Percentiles rank a stretch among this genome's conserved stretches.
phyloP scores from a whole-genome alignment of 495 filamentous ascomycete species.

The Chaetomium tenue region DNA sequence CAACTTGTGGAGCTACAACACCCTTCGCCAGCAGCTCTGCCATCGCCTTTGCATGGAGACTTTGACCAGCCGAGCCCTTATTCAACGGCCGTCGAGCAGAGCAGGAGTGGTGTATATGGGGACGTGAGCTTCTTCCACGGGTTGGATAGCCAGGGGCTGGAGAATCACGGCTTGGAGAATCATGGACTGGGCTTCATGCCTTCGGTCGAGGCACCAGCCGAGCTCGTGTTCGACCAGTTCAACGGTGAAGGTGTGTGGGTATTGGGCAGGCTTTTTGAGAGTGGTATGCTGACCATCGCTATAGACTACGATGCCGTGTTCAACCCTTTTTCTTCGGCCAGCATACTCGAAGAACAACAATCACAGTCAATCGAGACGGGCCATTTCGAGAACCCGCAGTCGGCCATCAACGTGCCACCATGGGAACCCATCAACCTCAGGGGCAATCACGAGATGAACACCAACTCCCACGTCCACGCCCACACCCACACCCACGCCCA shows the following conservation, averaged over 20 bases:
- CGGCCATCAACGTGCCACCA: constrained; percentile 36
- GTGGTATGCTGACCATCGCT: constrained; percentile 6
- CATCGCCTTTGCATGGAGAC: constrained; percentile 30
- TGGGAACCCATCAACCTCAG: constrained; percentile 43
- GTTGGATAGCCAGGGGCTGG: constrained; percentile 23
- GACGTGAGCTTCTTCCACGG: constrained; percentile 28
- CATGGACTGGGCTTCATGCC: constrained; percentile 29
- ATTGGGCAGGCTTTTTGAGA: background rate
- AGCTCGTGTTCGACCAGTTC: constrained; percentile 27
- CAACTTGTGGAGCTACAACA: constrained; percentile 24
- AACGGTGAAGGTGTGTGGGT: constrained; percentile 10
- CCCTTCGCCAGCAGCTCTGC: constrained; percentile 29
- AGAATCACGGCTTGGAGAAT: constrained; percentile 27
- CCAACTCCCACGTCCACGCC: background rate
- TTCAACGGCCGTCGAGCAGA: constrained; percentile 25
- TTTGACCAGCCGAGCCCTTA: constrained; percentile 21
- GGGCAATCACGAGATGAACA: constrained; percentile 14
- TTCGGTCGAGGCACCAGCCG: background rate
- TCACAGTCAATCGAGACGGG: constrained; percentile 13
- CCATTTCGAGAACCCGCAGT: constrained; percentile 39
- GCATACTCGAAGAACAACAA: constrained; percentile 26
- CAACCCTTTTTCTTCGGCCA: constrained; percentile 8
- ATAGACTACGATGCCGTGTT: constrained; percentile 23
- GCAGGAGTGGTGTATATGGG: constrained; percentile 12
- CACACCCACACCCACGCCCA: background rate